Evolutionary conservation across 1,284 basidiomycete genomes (phyloP), one percentile per base, ranked within the genome.

Genomic region (Malassezia dermatis): DNA sequence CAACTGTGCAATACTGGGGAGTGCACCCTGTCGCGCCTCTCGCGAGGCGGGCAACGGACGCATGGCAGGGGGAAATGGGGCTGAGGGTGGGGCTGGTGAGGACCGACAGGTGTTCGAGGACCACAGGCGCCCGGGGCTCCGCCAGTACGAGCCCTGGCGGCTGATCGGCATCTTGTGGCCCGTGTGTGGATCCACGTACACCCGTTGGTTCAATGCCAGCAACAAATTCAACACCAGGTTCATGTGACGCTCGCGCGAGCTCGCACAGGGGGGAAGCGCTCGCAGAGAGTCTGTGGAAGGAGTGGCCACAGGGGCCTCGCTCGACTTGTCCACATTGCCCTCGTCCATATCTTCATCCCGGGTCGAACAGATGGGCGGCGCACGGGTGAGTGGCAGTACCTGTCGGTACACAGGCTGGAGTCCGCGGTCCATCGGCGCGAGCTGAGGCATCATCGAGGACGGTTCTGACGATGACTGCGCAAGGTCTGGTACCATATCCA

Each of bases 361-460:
- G 1, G 26, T 11, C 15, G 28, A 13, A 4, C 37, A 44, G 1
- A 40, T 26, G 13, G 56, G 56, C 10, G 71, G 71, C n/a, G 64
- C 67, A 15, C 71, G 62, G 13, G 63, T 70, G 13, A 73, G 63
- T 1, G 69, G 62, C 53, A 71, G 68, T 4, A 72, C 69, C 34
- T 61, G 61, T 13, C 71, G 61, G 58, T 65, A 73, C 34, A 53
- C 60, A 53, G 62, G 60, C 13, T 45, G 32, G 24, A 56, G 53
- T 15, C 56, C 62, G 42, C 53, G 60, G 19, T 69, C 67, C 30
- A 40, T 34, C 12, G 39, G 46, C 5, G 44, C 44, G 4, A 17
- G 5, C 11, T 44, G 35, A 23, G 23, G 42, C 32, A 32, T 21
- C 27, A 30, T 26, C 41, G 3, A 30, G 8, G 27, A n/a, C 13